Evolutionary conservation across 192 early-diverging fungal species (phyloP), one percentile per base, ranked within the genome.

Genomic region (Coemansia sp.): DNA sequence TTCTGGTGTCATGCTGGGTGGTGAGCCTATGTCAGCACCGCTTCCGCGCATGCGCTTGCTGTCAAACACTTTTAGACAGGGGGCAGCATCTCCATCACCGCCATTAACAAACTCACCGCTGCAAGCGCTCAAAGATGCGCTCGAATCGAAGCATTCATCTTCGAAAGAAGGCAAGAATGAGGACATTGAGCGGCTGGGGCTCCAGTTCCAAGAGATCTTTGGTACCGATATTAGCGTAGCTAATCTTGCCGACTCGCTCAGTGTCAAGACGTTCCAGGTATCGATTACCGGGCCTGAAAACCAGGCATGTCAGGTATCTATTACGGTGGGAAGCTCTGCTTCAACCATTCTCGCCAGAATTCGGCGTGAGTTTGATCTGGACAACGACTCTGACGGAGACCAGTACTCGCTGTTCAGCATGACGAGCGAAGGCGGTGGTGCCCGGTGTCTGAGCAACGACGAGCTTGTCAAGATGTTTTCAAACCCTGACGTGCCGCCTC

Each of bases 311-410:
- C 86, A 89, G 22, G 90, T 97, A 27, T 81, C 90, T 43, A 86
- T 95, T 19, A 82, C 84, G 27, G 82, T 85, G 59, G 72, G 86
- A 9, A 84, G 70, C 45, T 89, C 90, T 25, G 89, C 89, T 1
- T 61, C 63, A 22, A 71, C 80, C 21, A 87, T 97, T 17, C 79
- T 93, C 59, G 73, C 81, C 41, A 81, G 79, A 37, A 85, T 96
- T 4, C 69, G 92, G 41, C 81, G 83, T 58, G 93, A 93, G 51
- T 96, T 96, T 73, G 86, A 89, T 37, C 84, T 96, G 40, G 67
- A 79, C 46, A 82, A 80, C 24, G 85, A 86, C n/a, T 75, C 72
- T 50, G 75, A 78, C 34, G 57, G 64, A 34, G 86, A 86, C 57
- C 85, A 83, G 57, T 92, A 89, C 57, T 86, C 83, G 52, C 81